Base-by-base conservation (phyloP, 805 yeast species). In the Brettanomyces naardenensis region DNA sequence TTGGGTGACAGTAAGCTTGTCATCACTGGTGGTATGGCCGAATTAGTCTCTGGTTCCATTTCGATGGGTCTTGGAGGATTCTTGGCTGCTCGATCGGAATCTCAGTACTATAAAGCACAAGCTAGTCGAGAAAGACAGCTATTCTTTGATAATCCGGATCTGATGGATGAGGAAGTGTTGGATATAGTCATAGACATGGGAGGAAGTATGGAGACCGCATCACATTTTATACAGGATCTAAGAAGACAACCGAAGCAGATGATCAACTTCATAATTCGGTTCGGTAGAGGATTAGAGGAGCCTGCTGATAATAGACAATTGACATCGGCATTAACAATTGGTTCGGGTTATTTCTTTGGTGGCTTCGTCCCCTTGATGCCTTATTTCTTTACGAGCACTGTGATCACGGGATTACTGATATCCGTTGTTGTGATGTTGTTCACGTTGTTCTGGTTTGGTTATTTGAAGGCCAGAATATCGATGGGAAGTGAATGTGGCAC, bases 61-160 rank as follows among this genome's bases (percentile, higher is more conserved):
- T 83, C 95, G 21, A 90, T 90, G 98, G 97, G 98, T 6, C 74
- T 90, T 39, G 98, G 98, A 41, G 98, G 98, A 22, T 90, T 75
- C 59, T 68, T 90, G 40, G 98, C 97, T 22, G 98, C 98, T 31
- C 82, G 81, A 58, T 78, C 89, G 11, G 98, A 90, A 64, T 64
- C 70, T 19, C 90, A 83, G 55, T 83, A 77, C 58, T 83, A 81
- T 58, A 66, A 69, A 37, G 71, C 80, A 17, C 86, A 81, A 57
- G 89, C 82, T 31, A 75, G 73, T 48, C 68, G 73, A 50, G 92
- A 84, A 55, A 82, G 80, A 53, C 68, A 72, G 51, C 69, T 72
- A 42, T 79, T 80, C 47, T 82, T 78, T 59, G 73, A 73, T 42
- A 75, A 73, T 46, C 78, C 78, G 30, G 82, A 75, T 39, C 61